Evolutionary conservation across 2,329 filamentous ascomycete genomes (phyloP).

Genomic region (Fusarium papillatum): DNA sequence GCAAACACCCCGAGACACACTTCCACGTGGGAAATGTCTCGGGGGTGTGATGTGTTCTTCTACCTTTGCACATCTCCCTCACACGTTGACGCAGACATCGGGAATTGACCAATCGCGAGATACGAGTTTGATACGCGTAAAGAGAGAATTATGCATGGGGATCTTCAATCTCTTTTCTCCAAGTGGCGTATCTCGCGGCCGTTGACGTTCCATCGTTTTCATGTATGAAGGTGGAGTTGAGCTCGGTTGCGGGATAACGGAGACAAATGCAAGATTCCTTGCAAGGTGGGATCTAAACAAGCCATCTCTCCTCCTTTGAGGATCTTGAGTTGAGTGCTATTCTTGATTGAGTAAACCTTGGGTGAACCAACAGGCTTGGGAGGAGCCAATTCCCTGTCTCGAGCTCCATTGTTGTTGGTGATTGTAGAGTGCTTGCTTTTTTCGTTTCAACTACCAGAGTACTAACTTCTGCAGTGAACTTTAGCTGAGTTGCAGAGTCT

Average conservation of each 20-base stretch:
- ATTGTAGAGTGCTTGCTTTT: background rate
- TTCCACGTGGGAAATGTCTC: background rate
- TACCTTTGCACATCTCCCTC: background rate
- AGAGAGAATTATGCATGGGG: background rate
- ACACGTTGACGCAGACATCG: background rate
- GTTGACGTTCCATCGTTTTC: background rate
- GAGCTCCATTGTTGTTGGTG: background rate
- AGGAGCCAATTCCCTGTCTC: background rate
- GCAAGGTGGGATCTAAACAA: background rate
- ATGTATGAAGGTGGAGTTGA: background rate
- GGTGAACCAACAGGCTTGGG: background rate
- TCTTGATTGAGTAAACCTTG: background rate
- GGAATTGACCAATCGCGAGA: background rate
- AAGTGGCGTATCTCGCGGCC: background rate
- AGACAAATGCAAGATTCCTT: background rate
- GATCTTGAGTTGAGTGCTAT: too few species aligned
- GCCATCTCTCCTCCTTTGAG: background rate
- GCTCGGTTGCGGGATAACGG: background rate
- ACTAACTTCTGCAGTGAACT: background rate
- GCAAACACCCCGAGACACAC: background rate
- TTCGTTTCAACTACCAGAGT: background rate
- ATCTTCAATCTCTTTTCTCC: background rate
- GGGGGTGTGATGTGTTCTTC: background rate
- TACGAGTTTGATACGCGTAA: background rate
- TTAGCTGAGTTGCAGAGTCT: background rate